A percentile compares a stretch with the other conserved stretches of the same genome.
These are phyloP conservation scores for Colletotrichum gigasporum DNA, from an alignment of 2,329 filamentous ascomycete genomes.

Conservation along the genomic window DNA sequence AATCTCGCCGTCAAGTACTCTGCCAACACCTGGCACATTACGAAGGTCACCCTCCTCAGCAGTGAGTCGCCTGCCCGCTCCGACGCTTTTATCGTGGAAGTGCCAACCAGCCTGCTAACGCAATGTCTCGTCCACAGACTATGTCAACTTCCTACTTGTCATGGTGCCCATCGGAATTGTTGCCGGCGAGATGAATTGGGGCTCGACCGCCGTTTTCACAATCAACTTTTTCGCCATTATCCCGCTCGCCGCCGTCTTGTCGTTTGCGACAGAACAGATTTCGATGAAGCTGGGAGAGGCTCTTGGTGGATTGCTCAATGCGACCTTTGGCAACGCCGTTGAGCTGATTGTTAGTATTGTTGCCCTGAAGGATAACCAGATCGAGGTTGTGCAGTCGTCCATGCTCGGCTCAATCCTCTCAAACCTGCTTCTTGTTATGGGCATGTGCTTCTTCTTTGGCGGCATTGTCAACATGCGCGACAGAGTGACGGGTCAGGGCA, in stretches of 20 bases:
- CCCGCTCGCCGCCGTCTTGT: constrained; percentile 77
- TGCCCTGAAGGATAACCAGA: constrained; percentile 84
- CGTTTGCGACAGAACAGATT: constrained; percentile 82
- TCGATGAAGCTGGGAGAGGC: constrained; percentile 77
- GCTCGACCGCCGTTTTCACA: constrained; percentile 74
- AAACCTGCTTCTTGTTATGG: constrained; percentile 88
- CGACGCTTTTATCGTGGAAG: too few species aligned
- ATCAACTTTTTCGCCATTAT: constrained; percentile 87
- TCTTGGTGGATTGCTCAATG: constrained; percentile 77
- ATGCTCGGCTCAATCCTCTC: constrained; percentile 97
- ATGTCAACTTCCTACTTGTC: constrained; percentile 76
- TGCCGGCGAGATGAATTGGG: constrained; percentile 70
- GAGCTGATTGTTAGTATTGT: constrained; percentile 91
- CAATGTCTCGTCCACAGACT: constrained; percentile 48
- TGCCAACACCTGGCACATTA: constrained; percentile 63
- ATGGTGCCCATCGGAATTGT: constrained; percentile 79
- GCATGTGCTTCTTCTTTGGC: constrained; percentile 82
- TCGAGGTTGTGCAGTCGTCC: constrained; percentile 95
- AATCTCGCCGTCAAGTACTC: constrained; percentile 55
- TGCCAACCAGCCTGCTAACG: constrained; percentile 2
- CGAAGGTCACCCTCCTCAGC: constrained; percentile 66
- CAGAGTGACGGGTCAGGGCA: constrained; percentile 60
- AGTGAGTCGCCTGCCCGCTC: constrained; percentile 54
- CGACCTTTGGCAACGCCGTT: constrained; percentile 83
- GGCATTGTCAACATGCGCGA: constrained; percentile 71